These are phyloP conservation scores for Boletales sp. DNA, from an alignment of 768 basidiomycete genomes.

Conservation along the genomic window DNA sequence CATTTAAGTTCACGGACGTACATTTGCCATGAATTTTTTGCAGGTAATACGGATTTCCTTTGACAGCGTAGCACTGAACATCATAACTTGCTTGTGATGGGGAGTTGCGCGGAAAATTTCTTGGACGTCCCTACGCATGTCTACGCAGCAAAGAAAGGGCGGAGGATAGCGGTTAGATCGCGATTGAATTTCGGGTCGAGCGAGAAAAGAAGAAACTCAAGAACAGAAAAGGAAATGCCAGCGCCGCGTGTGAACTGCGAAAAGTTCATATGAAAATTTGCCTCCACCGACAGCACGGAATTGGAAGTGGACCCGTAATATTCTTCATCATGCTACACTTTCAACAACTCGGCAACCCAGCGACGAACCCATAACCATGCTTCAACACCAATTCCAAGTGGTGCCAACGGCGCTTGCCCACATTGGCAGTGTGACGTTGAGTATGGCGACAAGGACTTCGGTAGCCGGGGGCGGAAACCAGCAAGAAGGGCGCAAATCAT, in stretches of 20 bases:
- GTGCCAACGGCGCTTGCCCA: constrained; percentile 37
- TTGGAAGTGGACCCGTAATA: constrained; percentile 33
- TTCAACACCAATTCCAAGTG: constrained; percentile 37
- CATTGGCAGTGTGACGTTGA: constrained; percentile 38
- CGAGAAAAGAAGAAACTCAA: constrained; percentile 51
- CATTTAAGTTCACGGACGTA: constrained; percentile 39
- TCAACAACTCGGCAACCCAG: constrained; percentile 37
- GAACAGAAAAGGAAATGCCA: constrained; percentile 27
- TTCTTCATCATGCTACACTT: constrained; percentile 33
- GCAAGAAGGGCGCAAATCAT: constrained; percentile 42
- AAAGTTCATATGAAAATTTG: constrained; percentile 16
- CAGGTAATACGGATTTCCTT: constrained; percentile 97
- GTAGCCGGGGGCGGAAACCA: constrained; percentile 30
- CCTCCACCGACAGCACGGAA: constrained; percentile 32
- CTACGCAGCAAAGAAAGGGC: constrained; percentile 57
- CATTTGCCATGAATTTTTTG: constrained; percentile 99
- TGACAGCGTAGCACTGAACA: constrained; percentile 98
- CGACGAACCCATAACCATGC: constrained; percentile 35
- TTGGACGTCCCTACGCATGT: constrained; percentile 99
- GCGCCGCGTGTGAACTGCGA: constrained; percentile 12
- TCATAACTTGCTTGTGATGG: constrained; percentile 99
- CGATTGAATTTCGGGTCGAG: constrained; percentile 45
- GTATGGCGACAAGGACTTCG: constrained; percentile 37
- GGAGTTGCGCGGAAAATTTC: constrained; percentile 99
- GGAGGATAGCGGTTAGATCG: constrained; percentile 61